Percentiles rank a stretch among this genome's conserved stretches.
Evolutionary conservation across 345 rosid genomes (phyloP).

Genomic region (Populus euphratica): DNA sequence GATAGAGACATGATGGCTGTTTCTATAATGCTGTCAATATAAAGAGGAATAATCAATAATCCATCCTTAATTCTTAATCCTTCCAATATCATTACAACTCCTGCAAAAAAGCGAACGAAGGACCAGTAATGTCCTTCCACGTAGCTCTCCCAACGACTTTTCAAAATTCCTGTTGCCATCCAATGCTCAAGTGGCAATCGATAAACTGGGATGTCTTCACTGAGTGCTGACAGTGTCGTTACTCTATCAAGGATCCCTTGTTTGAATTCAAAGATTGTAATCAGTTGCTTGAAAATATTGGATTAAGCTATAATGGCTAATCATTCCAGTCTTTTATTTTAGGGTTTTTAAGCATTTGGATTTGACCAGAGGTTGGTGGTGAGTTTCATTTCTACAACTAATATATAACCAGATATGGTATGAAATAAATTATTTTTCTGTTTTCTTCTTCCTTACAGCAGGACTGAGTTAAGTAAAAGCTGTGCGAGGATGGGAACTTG

Average conservation of each 20-base stretch:
- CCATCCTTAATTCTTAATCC: neutral
- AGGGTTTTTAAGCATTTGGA: neutral
- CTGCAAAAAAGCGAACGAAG: neutral
- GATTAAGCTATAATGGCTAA: constrained; percentile 6
- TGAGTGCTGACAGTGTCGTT: neutral
- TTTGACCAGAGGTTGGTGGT: constrained; percentile 2
- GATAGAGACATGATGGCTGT: constrained; percentile 15
- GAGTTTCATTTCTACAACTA: neutral
- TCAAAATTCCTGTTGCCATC: accelerated
- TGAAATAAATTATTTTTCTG: neutral
- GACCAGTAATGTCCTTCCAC: constrained; percentile 4
- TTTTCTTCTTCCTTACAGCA: neutral
- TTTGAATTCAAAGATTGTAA: neutral
- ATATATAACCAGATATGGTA: neutral
- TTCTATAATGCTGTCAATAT: constrained; percentile 18
- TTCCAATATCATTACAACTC: neutral
- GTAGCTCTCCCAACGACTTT: neutral
- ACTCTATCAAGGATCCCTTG: neutral
- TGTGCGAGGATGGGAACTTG: neutral
- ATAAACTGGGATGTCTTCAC: constrained; percentile 6
- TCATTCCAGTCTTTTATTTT: neutral
- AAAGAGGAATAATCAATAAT: neutral
- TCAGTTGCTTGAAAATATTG: constrained; percentile 1
- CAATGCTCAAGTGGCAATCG: neutral
- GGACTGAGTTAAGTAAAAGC: neutral